Evolutionary conservation across 2,329 filamentous ascomycete species (phyloP), one percentile per base, ranked within the genome.

Genomic region (Trichocomaceae sp.): DNA sequence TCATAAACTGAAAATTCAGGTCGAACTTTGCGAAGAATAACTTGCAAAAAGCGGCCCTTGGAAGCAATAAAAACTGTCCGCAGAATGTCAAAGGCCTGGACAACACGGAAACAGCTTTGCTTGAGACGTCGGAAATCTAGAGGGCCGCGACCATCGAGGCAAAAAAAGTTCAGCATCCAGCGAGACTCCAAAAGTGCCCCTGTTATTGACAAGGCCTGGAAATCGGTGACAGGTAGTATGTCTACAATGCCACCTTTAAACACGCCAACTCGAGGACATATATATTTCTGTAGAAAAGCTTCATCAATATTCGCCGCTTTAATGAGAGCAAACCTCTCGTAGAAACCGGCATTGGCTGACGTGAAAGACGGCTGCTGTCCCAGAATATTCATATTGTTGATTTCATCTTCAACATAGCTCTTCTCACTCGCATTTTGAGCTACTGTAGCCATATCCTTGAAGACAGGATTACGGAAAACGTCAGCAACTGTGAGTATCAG

Each of bases 21-120:
- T 10, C 74, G 62, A 1, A 87, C 69, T 15, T 79, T 71, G 26
- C 81, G 73, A 1, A 87, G 69, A 0, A 87, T 79, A 1, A 84
- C 80, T 52, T 79, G 78, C 57, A 82, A 76, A 61, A 77, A 81
- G 37, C 73, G 72, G 5, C 71, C 72, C 20, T 75, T 71, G 55
- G 76, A 72, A 54, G 77, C 73, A 13, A 85, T 75, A 58, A 87
- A 87, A 5, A 86, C 80, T 0, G 84, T 87, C 4, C 83, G 79
- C 2, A 87, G 72, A 22, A 87, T 83, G 61, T 86, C 83, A 63
- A 86, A 83, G 7, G 74, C 74, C 2, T 76, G 68, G 1, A 87
- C 79, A 3, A 87, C 77, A 33, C 81, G 67, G 52, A 72, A 59
- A 54, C 71, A 73, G 51, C 69, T 71, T 37, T 71, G 66, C 23